Percentiles rank a stretch among this genome's conserved stretches.
These are phyloP conservation scores for Gyromitra esculenta DNA, from an alignment of 2,329 filamentous ascomycete species.

Conservation along the genomic window DNA sequence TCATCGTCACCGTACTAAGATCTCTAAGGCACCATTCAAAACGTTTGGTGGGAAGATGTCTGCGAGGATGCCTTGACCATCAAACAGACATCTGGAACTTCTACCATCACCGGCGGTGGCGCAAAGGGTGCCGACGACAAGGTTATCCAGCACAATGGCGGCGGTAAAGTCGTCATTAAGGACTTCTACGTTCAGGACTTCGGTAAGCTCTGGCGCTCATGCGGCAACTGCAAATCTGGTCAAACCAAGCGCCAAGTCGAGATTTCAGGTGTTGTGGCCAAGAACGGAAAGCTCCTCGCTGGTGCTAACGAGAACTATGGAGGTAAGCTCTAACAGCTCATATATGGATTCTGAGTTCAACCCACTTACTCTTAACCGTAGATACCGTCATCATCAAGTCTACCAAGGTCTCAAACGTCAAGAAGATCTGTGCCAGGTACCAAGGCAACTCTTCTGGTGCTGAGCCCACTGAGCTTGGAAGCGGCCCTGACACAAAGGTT, in stretches of 20 bases:
- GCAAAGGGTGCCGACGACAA: slow-evolving; percentile 64
- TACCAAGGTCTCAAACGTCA: slow-evolving; percentile 41
- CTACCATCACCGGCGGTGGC: slow-evolving; percentile 64
- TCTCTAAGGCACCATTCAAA: slow-evolving; percentile 34
- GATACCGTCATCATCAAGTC: slow-evolving; percentile 32
- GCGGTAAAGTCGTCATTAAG: slow-evolving; percentile 62
- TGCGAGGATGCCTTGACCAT: slow-evolving; percentile 56
- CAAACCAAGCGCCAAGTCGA: slow-evolving; percentile 32
- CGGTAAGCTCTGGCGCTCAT: slow-evolving; percentile 61
- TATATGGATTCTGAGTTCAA: no score
- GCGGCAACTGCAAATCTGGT: slow-evolving; percentile 45
- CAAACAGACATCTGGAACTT: slow-evolving; percentile 53
- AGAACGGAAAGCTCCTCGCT: slow-evolving; percentile 61
- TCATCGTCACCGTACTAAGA: neutral
- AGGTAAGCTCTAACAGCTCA: slow-evolving; percentile 24
- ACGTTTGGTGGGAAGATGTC: slow-evolving; percentile 55
- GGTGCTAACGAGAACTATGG: slow-evolving; percentile 63
- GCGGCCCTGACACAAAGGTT: slow-evolving; percentile 31
- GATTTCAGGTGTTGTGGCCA: slow-evolving; percentile 59
- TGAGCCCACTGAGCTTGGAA: slow-evolving; percentile 29
- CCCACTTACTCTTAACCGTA: neutral
- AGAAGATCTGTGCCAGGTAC: slow-evolving; percentile 42
- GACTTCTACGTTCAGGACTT: slow-evolving; percentile 59
- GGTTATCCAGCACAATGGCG: slow-evolving; percentile 64
- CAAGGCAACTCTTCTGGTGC: slow-evolving; percentile 49